These are phyloP conservation scores for Nitzschia sp. DNA, from an alignment of 108 stramenopile species.

Conservation along the genomic window DNA sequence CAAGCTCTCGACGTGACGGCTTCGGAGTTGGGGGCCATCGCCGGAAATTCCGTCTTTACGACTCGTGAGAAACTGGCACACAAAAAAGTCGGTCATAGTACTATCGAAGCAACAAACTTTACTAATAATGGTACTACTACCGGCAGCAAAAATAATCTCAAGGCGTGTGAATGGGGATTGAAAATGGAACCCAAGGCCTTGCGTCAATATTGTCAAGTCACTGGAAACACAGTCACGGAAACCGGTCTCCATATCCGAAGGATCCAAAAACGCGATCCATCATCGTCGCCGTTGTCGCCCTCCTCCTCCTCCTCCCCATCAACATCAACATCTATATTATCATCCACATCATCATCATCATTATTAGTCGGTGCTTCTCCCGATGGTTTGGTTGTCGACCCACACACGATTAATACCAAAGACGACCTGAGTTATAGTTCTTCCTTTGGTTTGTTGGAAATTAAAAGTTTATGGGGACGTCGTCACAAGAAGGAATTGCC, in stretches of 20 bases:
- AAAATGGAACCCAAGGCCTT: slow-evolving; percentile 41
- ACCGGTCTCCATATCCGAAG: slow-evolving; percentile 33
- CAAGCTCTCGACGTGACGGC: slow-evolving; percentile 33
- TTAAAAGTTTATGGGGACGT: slow-evolving; percentile 40
- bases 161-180: slow-evolving; percentile 38
- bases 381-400: slow-evolving; percentile 34
- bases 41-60: slow-evolving; percentile 31
- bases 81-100: slow-evolving; percentile 11
- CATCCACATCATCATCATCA: too few relatives aligned
- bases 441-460: slow-evolving; percentile 43
- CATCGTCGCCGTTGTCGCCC: not conserved
- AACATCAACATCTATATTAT: too few relatives aligned
- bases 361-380: slow-evolving; percentile 32
- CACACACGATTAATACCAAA: not conserved
- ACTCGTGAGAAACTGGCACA: slow-evolving; percentile 32
- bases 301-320: too few relatives aligned
- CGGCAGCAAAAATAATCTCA: slow-evolving; percentile 6
- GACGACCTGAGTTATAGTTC: too few relatives aligned
- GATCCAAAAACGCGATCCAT: not conserved
- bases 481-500: slow-evolving; percentile 24
- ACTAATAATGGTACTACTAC: not conserved
- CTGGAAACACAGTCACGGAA: slow-evolving; percentile 16
- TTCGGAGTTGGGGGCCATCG: slow-evolving; percentile 30
- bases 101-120: not conserved
- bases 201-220: slow-evolving; percentile 21